Evolutionary conservation across 306 rosid species (phyloP), one percentile per base, ranked within the genome.

Genomic region (Ziziphus jujuba): DNA sequence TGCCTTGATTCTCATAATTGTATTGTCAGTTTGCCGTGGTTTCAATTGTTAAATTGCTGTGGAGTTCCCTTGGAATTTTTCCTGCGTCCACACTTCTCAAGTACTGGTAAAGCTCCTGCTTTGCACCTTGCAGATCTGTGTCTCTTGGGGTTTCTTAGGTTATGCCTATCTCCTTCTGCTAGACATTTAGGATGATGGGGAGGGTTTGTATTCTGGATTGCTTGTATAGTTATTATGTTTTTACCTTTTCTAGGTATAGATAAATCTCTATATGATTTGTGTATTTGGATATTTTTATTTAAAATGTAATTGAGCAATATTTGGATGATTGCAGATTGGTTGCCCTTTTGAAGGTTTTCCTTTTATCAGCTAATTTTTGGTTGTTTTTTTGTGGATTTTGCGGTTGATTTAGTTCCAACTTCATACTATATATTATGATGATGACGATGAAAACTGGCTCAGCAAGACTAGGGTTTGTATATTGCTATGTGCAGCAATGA

Each of bases 1-100:
- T 36, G 84, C 84, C 36, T 73, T 90, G 71, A 10, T 71, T 82
- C 84, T 93, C 66, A 45, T 90, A 64, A 54, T 90, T 34, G 80
- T 88, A 21, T 73, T 88, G 79, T 87, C 98, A 0, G 28, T 83
- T 56, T 93, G 98, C 45, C 79, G 71, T 23, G 98, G 97, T 44
- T 78, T 88, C 68, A 73, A 77, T 7, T 90, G 97, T 67, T 84
- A 70, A 57, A 28, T 14, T 54, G 59, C 66, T 22, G 28, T 8
- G 52, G 55, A 55, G 33, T 60, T 43, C 62, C 59, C 59, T 14
- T 22, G 53, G 33, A 16, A 19, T 44, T 34, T 15, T 40, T n/a
- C 33, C 48, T 3, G 23, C 47, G 25, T 54, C 35, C 44, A 48
- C 33, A 22, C 69, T 17, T 51, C 75, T 59, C 33, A 58, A 20